A percentile compares a stretch with the other conserved stretches of the same genome.
Evolutionary conservation across 2,329 filamentous ascomycete genomes (phyloP).

Genomic region (Talaromyces islandicus): DNA sequence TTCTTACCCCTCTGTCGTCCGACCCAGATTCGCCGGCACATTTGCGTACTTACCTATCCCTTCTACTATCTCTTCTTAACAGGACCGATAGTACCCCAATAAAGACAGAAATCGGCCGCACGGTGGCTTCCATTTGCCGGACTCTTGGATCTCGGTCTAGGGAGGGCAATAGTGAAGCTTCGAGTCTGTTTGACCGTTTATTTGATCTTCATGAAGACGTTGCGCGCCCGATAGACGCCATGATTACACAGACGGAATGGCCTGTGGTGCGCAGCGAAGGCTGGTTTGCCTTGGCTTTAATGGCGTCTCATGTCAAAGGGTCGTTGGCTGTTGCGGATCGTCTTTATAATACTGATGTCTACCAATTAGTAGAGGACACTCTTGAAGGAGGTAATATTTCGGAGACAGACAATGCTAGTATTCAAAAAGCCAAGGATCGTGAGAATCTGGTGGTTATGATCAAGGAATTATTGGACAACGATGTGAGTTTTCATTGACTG

Average conservation of each 20-base stretch:
- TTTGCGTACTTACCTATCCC: conserved; percentile 32
- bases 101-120: conserved; percentile 43
- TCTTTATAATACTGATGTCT: conserved; percentile 29
- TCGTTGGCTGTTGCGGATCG: conserved; percentile 28
- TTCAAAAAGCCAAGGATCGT: conserved; percentile 30
- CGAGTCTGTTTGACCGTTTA: conserved; percentile 24
- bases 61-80: conserved; percentile 36
- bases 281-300: conserved; percentile 44
- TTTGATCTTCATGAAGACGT: conserved; percentile 31
- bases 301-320: conserved; percentile 33
- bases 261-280: conserved; percentile 44
- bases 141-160: conserved; percentile 26
- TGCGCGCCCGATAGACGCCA: conserved; percentile 35
- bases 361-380: conserved; percentile 26
- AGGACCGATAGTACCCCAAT: conserved; percentile 40
- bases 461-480: conserved; percentile 32
- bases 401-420: conserved; percentile 18
- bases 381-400: conserved; percentile 18
- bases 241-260: conserved; percentile 43
- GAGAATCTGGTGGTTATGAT: conserved; percentile 37
- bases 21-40: conserved; percentile 23
- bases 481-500: conserved; percentile 24
- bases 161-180: conserved; percentile 12
- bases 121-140: conserved; percentile 40
- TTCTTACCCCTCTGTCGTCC: conserved; percentile 27